phyloP scores from a whole-genome alignment of 768 basidiomycete species.

The Rhodotorula babjevae region DNA sequence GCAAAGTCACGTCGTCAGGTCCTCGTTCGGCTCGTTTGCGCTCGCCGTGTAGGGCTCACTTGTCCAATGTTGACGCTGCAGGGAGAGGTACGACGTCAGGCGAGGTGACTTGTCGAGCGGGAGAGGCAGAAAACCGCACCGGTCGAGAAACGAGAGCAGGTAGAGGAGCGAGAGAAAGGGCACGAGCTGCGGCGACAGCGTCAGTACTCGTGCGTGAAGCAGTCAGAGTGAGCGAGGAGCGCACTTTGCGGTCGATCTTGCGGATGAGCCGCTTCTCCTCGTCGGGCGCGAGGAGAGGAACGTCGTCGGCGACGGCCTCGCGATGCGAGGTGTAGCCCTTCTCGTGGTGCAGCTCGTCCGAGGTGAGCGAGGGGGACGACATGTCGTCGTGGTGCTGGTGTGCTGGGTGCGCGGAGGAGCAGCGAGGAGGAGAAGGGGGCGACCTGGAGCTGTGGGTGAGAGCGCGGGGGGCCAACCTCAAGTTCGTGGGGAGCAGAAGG shows the following conservation, averaged over 20 bases:
- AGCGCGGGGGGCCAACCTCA: not conserved
- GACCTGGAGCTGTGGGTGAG: not conserved
- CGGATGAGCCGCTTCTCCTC: conserved; percentile 58
- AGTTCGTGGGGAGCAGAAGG: no score
- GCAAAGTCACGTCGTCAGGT: not conserved
- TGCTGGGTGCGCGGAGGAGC: not conserved
- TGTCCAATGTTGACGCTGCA: conserved; percentile 38
- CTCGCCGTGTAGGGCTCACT: not conserved
- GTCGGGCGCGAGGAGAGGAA: conserved; percentile 49
- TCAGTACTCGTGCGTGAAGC: not conserved
- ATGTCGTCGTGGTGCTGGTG: not conserved
- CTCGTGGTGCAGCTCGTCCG: conserved; percentile 10
- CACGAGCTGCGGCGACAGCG: conserved; percentile 44
- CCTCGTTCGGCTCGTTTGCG: not conserved
- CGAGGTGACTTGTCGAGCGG: not conserved
- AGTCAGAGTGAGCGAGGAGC: not conserved
- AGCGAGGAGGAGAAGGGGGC: not conserved
- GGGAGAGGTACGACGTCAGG: no score
- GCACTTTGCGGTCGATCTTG: conserved; percentile 54
- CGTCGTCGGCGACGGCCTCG: not conserved
- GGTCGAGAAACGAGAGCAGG: conserved; percentile 46
- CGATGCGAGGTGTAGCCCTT: conserved; percentile 8
- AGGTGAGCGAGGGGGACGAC: conserved; percentile 4
- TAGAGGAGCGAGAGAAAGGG: conserved; percentile 50
- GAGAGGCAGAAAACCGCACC: not conserved